These are phyloP conservation scores for Ophiosphaerella narmari DNA, from an alignment of 2,329 filamentous ascomycete genomes.

Conservation along the genomic window DNA sequence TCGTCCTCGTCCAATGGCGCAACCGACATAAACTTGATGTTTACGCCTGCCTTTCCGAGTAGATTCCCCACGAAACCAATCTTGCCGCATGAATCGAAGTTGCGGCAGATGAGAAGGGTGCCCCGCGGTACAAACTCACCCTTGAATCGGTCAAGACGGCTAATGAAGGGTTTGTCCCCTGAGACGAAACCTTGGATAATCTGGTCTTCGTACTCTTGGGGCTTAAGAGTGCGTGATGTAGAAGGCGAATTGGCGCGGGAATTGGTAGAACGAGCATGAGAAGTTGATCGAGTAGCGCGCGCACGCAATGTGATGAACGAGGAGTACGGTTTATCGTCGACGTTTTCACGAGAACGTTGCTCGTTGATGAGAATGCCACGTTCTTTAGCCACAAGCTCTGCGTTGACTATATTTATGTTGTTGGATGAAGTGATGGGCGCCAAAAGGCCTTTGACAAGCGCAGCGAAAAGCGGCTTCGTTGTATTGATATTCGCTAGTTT, in stretches of 20 bases:
- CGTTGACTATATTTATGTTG: constrained; percentile 84
- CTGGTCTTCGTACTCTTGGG: constrained; percentile 48
- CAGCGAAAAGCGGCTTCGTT: constrained; percentile 78
- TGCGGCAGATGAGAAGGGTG: constrained; percentile 76
- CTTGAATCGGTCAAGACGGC: constrained; percentile 72
- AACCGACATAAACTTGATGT: constrained; percentile 82
- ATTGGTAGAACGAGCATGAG: constrained; percentile 26
- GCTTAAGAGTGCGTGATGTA: constrained; percentile 18
- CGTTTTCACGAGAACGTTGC: constrained; percentile 65
- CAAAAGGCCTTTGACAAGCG: constrained; percentile 76
- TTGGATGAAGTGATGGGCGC: constrained; percentile 69
- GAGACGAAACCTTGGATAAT: constrained; percentile 70
- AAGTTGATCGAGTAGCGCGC: constrained; percentile 47
- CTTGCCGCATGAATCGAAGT: constrained; percentile 81
- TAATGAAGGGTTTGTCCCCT: constrained; percentile 69
- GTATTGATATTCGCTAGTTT: constrained; percentile 72
- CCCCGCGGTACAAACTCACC: constrained; percentile 75
- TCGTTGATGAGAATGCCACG: constrained; percentile 80
- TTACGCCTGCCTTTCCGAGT: constrained; percentile 71
- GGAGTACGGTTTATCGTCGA: constrained; percentile 67
- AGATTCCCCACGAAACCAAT: constrained; percentile 78
- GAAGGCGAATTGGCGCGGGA: constrained; percentile 35
- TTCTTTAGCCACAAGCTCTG: constrained; percentile 73
- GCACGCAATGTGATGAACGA: constrained; percentile 73
- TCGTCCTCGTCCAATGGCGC: constrained; percentile 57